Percentiles rank a stretch among this genome's conserved stretches.
phyloP scores from a whole-genome alignment of 495 filamentous ascomycete species.

The Staphylotrichum longicolle region DNA sequence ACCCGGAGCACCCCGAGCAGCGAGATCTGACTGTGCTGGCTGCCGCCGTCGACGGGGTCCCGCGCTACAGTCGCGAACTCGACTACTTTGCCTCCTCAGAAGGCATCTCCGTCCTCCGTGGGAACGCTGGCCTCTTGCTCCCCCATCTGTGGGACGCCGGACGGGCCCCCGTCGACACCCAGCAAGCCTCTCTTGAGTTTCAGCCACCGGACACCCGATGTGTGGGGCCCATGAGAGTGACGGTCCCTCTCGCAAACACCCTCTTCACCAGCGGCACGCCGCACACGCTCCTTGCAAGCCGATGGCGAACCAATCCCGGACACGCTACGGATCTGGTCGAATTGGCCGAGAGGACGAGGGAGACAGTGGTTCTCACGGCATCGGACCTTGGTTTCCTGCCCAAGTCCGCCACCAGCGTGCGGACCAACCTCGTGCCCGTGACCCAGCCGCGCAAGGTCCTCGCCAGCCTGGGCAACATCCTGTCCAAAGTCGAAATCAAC shows the following conservation, averaged over 20 bases:
- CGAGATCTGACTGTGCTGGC: conserved; percentile 31
- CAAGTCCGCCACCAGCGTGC: conserved; percentile 25
- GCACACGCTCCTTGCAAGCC: conserved; percentile 58
- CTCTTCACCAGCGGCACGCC: conserved; percentile 68
- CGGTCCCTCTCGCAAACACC: conserved; percentile 71
- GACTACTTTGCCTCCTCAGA: conserved; percentile 27
- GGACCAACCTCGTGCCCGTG: conserved; percentile 61
- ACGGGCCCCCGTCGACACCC: neutral
- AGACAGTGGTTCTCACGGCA: conserved; percentile 25
- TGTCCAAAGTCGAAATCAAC: conserved; percentile 62
- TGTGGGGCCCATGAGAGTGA: conserved; percentile 34
- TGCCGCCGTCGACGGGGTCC: conserved; percentile 41
- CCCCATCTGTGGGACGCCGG: conserved; percentile 34
- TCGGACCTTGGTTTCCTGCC: neutral
- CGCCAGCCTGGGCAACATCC: conserved; percentile 76
- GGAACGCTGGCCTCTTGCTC: conserved; percentile 29
- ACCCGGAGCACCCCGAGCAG: conserved; percentile 9
- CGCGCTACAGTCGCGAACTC: conserved; percentile 21
- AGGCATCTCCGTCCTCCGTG: conserved; percentile 46
- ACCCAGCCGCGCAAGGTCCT: conserved; percentile 63
- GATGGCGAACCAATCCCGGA: conserved; percentile 44
- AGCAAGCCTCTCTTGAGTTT: conserved; percentile 21
- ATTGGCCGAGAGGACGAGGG: conserved; percentile 29
- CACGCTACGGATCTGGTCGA: conserved; percentile 16
- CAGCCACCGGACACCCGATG: conserved; percentile 6